phyloP scores from a whole-genome alignment of 208 protist genomes.

The Trypanosoma avium region DNA sequence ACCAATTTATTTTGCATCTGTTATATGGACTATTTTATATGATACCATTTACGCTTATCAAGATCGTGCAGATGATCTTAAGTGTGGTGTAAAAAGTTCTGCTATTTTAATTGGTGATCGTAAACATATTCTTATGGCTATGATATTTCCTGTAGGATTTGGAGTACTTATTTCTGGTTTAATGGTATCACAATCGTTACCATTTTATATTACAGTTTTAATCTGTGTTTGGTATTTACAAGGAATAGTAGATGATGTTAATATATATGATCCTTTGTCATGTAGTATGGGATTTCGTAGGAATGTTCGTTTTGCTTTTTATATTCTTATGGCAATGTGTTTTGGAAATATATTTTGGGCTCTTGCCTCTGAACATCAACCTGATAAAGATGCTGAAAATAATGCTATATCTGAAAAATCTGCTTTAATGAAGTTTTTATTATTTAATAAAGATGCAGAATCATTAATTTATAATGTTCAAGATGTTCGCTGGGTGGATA shows the following conservation, averaged over 20 bases:
- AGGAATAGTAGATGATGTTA: slow-evolving; percentile 80
- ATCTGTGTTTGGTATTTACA: slow-evolving; percentile 67
- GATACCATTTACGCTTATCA: slow-evolving; percentile 88
- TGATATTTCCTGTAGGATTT: slow-evolving; percentile 49
- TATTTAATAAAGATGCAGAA: slow-evolving; percentile 42
- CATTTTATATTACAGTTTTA: slow-evolving; percentile 66
- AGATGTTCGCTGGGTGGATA: slow-evolving; percentile 75
- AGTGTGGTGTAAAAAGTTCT: slow-evolving; percentile 81
- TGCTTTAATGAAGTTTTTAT: slow-evolving; percentile 52
- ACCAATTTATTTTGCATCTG: slow-evolving; percentile 67
- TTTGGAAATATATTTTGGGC: slow-evolving; percentile 80
- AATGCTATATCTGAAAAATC: slow-evolving; percentile 35
- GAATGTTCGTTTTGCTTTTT: slow-evolving; percentile 69
- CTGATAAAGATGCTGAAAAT: slow-evolving; percentile 42
- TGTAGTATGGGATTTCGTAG: slow-evolving; percentile 62
- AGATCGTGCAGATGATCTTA: slow-evolving; percentile 70
- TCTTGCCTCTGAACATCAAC: slow-evolving; percentile 68
- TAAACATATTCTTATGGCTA: slow-evolving; percentile 70
- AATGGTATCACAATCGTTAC: slow-evolving; percentile 65
- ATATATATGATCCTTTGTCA: slow-evolving; percentile 86
- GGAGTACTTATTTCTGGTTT: slow-evolving; percentile 64
- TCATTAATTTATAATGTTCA: slow-evolving; percentile 34
- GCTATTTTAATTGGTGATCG: slow-evolving; percentile 80
- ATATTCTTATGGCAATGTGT: slow-evolving; percentile 70
- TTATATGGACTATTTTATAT: slow-evolving; percentile 81